phyloP scores from a whole-genome alignment of 768 basidiomycete species.

The Ephemerocybe angulata region DNA sequence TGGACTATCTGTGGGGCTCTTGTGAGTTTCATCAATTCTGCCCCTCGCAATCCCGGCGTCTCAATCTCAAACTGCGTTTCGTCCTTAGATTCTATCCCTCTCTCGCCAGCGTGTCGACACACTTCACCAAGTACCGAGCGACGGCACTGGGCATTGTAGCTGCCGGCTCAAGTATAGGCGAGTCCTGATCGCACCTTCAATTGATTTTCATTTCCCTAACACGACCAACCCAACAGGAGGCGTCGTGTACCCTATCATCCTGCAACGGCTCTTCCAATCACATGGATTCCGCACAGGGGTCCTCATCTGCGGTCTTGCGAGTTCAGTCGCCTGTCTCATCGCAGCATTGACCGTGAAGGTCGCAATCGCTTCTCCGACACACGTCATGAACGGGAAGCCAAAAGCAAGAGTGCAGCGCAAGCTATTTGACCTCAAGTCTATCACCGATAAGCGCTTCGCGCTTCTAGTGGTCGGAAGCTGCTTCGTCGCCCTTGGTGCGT shows the following conservation, averaged over 20 bases:
- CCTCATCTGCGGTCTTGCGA: conserved; percentile 52
- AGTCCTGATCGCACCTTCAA: conserved; percentile 11
- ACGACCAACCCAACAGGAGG: conserved; percentile 42
- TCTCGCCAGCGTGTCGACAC: conserved; percentile 60
- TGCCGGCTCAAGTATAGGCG: conserved; percentile 67
- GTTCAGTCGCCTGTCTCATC: conserved; percentile 42
- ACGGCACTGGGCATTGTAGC: conserved; percentile 69
- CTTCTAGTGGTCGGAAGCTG: conserved; percentile 53
- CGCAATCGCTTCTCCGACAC: conserved; percentile 21
- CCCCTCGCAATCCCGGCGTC: no score
- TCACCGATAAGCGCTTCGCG: conserved; percentile 49
- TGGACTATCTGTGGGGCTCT: conserved; percentile 58
- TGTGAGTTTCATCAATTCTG: conserved; percentile 40
- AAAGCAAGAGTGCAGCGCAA: conserved; percentile 23
- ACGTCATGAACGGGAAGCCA: background rate
- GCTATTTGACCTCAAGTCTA: conserved; percentile 30
- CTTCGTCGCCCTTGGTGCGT: conserved; percentile 59
- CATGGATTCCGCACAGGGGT: conserved; percentile 64
- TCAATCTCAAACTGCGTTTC: no score
- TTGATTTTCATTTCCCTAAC: background rate
- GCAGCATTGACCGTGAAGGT: conserved; percentile 47
- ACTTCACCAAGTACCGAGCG: conserved; percentile 62
- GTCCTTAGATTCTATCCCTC: conserved; percentile 71
- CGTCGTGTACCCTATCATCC: conserved; percentile 63
- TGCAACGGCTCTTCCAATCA: conserved; percentile 50